These are phyloP conservation scores for Prillingera fragicola DNA, from an alignment of 1,284 basidiomycete genomes.

Conservation along the genomic window DNA sequence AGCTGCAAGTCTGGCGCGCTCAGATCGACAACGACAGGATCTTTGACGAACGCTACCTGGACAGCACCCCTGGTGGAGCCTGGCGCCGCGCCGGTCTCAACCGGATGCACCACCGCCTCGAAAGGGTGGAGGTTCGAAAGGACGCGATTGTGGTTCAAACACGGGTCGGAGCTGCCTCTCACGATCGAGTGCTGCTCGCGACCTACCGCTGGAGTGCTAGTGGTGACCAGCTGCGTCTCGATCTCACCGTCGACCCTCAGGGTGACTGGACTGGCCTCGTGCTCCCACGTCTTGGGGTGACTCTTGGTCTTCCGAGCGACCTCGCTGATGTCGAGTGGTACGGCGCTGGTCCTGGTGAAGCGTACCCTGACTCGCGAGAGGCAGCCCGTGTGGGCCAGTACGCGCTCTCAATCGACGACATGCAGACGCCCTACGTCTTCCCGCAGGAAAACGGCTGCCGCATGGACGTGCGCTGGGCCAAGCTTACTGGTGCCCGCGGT, in stretches of 20 bases:
- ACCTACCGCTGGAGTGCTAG: constrained; percentile 15
- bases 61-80: too few relatives aligned
- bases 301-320: constrained; percentile 3
- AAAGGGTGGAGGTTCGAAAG: constrained; percentile 6
- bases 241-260: constrained; percentile 9
- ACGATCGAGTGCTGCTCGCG: constrained; percentile 11
- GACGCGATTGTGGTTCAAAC: constrained; percentile 9
- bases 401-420: constrained; percentile 12
- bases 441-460: constrained; percentile 25
- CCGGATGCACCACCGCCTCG: constrained; percentile 16
- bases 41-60: not conserved
- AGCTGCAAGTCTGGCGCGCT: constrained; percentile 14
- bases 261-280: constrained; percentile 14
- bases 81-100: constrained; percentile 21
- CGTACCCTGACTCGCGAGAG: constrained; percentile 10
- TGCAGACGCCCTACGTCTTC: constrained; percentile 24
- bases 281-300: constrained; percentile 10
- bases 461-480: constrained; percentile 15
- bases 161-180: constrained; percentile 14
- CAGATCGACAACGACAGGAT: constrained; percentile 15
- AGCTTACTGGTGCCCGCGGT: constrained; percentile 1
- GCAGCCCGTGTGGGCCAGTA: constrained; percentile 10
- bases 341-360: constrained; percentile 13
- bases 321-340: constrained; percentile 4
- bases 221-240: constrained; percentile 2